Base-by-base conservation (phyloP, 2,329 filamentous ascomycete species). In the Talaromyces sp. region DNA sequence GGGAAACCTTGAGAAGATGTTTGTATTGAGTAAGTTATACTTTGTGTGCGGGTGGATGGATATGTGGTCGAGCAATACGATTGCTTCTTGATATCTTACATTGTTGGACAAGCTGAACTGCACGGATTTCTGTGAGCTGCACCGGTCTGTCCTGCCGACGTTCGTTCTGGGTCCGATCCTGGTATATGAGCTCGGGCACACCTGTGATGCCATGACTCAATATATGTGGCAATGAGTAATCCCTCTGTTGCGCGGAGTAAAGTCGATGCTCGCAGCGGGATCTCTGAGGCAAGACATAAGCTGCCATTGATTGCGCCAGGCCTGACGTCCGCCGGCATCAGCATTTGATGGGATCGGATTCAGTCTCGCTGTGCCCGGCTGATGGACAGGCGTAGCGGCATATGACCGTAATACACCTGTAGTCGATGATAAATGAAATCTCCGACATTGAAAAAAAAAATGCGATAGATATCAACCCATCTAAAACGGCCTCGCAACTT, bases 401-500 rank as follows among this genome's bases (percentile, higher is more conserved):
- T 45, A 45, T n/a, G 9, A n/a, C 13, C n/a, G n/a, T n/a, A n/a
- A n/a, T n/a, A n/a, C n/a, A 31, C 17, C 25, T 25, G 25, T 31
- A 46, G n/a, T 31, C 25, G 22, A 46, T 31, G 5, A n/a, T 19
- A 19, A 11, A 33, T 33, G 10, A 19, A 35, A 33, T 6, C 11
- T 1, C 31, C 45, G 28, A 48, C 28, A 21, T 33, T 6, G 11
- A 17, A 8, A 45, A 1, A 17, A 8, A 45, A 1, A 10, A 33
- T n/a, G 5, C 45, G 25, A 21, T 10, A 33, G 28, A 9, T 48
- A n/a, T n/a, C n/a, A 28, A 28, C 3, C 25, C 25, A 28, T 28
- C n/a, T n/a, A 94, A 68, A 89, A 89, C 25, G 94, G 94, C 77
- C 95, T 94, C 19, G 94, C 94, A 60, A 97, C 94, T 79, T 99